Base-by-base conservation (phyloP, 176 grass and related monocot genomes). In the Cenchrus purpureus region DNA sequence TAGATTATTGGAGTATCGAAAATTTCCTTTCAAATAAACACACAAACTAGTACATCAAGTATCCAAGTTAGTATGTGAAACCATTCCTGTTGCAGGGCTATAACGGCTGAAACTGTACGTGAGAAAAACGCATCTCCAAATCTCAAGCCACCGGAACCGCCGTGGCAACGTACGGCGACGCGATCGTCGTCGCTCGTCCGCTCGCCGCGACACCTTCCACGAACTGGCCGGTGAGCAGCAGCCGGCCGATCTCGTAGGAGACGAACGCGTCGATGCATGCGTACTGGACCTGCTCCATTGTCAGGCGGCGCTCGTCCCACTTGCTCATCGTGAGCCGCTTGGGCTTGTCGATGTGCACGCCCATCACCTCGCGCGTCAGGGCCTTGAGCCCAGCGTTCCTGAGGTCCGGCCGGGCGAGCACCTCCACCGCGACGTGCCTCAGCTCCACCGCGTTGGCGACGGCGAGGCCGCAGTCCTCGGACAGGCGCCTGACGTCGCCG, bases 241-340 rank as follows among this genome's bases (percentile, higher is more conserved):
- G 76, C 68, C 85, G 71, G 13, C 88, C 88, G 51, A 92, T 50
- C 70, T 91, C 90, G 68, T 80, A 86, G 5, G 92, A 94, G 28
- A 80, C 29, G 72, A 88, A 97, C 0, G 92, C 87, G 44, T 94
- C 88, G 28, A 76, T 74, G 80, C 81, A 86, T 10, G 95, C 92
- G 48, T n/a, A 94, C 11, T 4, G 7, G 14, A 93, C 79, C 82
- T 94, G 92, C 28, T 87, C 58, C 49, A 0, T 0, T 0, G 74
- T 74, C 28, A 97, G 90, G 50, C 37, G 5, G 12, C 0, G 12
- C 0, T 51, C 60, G n/a, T 74, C 86, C 92, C 92, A 94, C 20
- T 58, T 53, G 58, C 92, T 89, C 67, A 87, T 17, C 22, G 52
- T 88, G 13, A 94, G 69, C 12, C 28, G 0, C 44, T 11, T 34